phyloP scores from a whole-genome alignment of 225 moss, liverwort and hornwort genomes.

The Polytrichum commune region DNA sequence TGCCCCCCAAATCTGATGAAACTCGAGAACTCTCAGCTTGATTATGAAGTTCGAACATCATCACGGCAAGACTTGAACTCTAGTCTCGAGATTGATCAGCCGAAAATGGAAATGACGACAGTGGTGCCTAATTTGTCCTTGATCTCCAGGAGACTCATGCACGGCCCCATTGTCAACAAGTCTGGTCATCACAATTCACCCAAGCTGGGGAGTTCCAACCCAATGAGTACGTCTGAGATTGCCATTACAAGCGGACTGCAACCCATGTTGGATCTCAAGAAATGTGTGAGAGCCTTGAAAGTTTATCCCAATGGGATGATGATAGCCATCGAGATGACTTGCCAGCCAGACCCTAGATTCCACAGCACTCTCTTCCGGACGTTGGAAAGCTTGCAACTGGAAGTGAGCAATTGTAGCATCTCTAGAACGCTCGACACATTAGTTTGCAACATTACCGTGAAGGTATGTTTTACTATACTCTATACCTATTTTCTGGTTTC shows the following conservation, averaged over 20 bases:
- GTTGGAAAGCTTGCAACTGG: conserved; percentile 4
- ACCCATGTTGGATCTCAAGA: neutral
- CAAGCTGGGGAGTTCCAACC: no score
- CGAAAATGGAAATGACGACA: neutral
- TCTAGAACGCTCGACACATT: neutral
- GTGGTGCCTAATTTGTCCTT: neutral
- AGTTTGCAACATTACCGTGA: conserved; percentile 11
- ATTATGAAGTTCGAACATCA: neutral
- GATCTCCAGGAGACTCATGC: no score
- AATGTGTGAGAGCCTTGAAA: neutral
- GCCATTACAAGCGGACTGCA: no score
- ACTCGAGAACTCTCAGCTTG: no score
- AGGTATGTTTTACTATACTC: conserved; percentile 1
- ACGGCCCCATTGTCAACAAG: no score
- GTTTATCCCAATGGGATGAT: neutral
- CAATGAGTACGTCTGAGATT: no score
- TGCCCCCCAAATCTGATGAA: no score
- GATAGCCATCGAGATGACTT: conserved; percentile 9
- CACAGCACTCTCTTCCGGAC: neutral
- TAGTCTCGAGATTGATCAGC: neutral
- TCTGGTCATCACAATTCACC: no score
- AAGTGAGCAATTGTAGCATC: conserved; percentile 4
- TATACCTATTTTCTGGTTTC: no score
- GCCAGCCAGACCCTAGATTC: neutral
- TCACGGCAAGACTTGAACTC: neutral